Percentiles rank a stretch among this genome's conserved stretches.
Evolutionary conservation across 306 rosid species (phyloP).

Genomic region (Cicer bijugum): DNA sequence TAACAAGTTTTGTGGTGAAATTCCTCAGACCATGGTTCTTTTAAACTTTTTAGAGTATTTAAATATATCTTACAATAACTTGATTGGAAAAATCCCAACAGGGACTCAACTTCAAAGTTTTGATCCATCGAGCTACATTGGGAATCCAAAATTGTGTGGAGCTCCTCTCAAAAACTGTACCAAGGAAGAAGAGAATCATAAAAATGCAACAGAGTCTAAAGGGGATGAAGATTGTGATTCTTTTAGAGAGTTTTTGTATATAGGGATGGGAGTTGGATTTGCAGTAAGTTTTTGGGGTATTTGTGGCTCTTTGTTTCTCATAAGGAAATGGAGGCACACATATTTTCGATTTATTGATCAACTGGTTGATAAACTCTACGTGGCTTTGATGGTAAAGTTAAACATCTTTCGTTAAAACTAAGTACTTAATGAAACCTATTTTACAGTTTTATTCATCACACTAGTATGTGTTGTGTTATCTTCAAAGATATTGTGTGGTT

Average conservation of each 20-base stretch:
- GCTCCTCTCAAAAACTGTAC: not conserved
- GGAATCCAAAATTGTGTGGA: not conserved
- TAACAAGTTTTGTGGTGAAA: not conserved
- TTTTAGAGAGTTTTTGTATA: not conserved
- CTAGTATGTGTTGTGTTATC: no score
- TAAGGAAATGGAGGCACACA: not conserved
- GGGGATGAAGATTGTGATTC: not conserved
- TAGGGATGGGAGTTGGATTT: not conserved
- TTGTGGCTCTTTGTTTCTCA: not conserved
- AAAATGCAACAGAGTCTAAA: not conserved
- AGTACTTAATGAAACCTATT: not conserved
- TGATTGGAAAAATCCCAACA: not conserved
- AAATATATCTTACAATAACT: not conserved
- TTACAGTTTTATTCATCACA: no score
- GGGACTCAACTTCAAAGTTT: conserved; percentile 1
- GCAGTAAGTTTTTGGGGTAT: not conserved
- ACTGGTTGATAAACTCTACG: not conserved
- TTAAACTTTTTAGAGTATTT: not conserved
- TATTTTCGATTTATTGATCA: not conserved
- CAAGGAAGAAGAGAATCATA: not conserved
- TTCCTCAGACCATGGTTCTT: not conserved
- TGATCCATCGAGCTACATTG: not conserved
- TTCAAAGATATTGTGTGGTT: no score
- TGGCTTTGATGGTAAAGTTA: not conserved
- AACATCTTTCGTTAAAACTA: not conserved